Percentiles rank a stretch among this genome's conserved stretches.
Evolutionary conservation across 208 protist genomes (phyloP).

Genomic region (Acanthamoeba culbertsoni): DNA sequence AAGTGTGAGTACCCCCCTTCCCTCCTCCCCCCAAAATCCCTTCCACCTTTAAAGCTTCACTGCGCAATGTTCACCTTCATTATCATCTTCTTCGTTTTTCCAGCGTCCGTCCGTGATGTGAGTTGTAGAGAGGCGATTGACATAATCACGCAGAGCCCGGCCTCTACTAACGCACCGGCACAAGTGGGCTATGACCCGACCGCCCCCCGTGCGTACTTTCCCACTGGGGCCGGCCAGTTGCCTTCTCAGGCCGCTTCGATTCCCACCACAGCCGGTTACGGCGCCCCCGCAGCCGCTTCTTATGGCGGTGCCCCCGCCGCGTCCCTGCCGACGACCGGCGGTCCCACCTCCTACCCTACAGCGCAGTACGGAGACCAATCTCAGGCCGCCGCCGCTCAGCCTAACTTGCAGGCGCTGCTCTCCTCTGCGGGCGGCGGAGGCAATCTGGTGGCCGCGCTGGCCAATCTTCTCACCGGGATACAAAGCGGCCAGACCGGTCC

Average conservation of each 20-base stretch:
- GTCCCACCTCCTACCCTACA: too few species aligned
- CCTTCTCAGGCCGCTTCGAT: not conserved
- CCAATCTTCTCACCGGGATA: not conserved
- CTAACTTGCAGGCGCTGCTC: not conserved
- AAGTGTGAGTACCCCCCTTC: not conserved
- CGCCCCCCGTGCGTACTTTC: not conserved
- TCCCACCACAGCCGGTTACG: not conserved
- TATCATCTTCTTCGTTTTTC: not conserved
- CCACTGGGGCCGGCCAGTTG: not conserved
- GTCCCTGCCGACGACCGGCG: too few species aligned
- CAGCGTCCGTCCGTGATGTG: constrained; percentile 6
- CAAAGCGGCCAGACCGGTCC: not conserved
- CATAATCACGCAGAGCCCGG: constrained; percentile 13
- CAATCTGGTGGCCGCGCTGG: not conserved
- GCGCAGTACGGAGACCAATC: not conserved
- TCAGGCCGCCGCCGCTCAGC: not conserved
- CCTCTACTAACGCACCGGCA: not conserved
- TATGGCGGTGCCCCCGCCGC: not conserved
- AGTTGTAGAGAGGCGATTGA: constrained; percentile 61
- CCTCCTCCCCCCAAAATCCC: not conserved
- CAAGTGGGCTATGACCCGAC: not conserved
- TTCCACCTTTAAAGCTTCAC: not conserved
- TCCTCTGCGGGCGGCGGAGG: not conserved
- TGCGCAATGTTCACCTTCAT: not conserved
- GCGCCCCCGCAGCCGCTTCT: not conserved